These are phyloP conservation scores for Conticribra guillardii DNA, from an alignment of 108 stramenopile genomes.

Conservation along the genomic window DNA sequence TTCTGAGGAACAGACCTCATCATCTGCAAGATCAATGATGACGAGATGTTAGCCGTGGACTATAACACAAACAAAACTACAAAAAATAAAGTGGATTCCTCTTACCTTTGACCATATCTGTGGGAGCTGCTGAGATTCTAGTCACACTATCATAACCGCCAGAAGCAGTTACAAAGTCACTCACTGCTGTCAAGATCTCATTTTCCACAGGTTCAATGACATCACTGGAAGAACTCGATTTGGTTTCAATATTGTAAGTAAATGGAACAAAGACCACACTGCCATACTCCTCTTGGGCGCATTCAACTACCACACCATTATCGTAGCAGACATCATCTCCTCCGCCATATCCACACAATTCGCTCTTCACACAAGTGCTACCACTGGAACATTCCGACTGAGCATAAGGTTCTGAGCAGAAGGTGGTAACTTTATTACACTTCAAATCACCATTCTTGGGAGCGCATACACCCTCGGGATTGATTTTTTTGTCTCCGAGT, in stretches of 20 bases:
- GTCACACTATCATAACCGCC: constrained; percentile 12
- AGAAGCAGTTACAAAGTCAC: not conserved
- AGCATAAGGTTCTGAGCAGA: not conserved
- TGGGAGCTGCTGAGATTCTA: constrained; percentile 29
- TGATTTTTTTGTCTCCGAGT: not conserved
- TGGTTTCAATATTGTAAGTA: constrained; percentile 33
- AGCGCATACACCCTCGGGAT: not conserved
- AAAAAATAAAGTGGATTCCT: not conserved
- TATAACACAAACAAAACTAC: not conserved
- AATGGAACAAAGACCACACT: constrained; percentile 18
- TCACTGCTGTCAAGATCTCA: constrained; percentile 25
- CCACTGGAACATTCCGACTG: constrained; percentile 16
- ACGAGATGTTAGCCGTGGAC: not conserved
- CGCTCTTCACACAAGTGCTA: not conserved
- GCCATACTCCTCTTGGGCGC: constrained; percentile 1
- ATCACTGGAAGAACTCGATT: constrained; percentile 8
- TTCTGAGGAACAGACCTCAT: constrained; percentile 18
- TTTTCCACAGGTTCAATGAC: constrained; percentile 19
- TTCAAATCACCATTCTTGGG: not conserved
- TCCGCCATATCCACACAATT: constrained; percentile 12
- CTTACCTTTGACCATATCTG: constrained; percentile 37
- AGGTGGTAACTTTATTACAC: constrained; percentile 9
- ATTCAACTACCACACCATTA: constrained; percentile 6
- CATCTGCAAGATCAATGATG: constrained; percentile 13
- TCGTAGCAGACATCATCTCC: constrained; percentile 21